Base-by-base conservation (phyloP, 2,329 filamentous ascomycete species). In the Aspergillus sp. region DNA sequence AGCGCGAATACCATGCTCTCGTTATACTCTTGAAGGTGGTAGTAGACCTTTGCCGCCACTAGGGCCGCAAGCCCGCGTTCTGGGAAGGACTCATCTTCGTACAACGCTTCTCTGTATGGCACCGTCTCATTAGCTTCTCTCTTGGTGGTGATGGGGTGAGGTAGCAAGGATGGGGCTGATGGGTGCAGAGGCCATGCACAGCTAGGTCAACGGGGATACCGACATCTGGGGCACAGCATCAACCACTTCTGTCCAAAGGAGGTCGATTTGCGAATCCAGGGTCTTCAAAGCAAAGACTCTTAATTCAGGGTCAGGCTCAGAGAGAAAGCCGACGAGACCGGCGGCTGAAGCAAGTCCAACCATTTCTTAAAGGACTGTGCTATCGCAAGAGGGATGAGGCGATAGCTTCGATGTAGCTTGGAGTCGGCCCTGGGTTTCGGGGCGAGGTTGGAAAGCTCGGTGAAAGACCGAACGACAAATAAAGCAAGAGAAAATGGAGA, bases 1-100 rank as follows among this genome's bases (percentile, higher is more conserved):
- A 99, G 84, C 58, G 94, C 94, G 74, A 99, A 97, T 48, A 90
- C 89, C 93, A 99, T 97, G 75, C 93, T 97, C 78, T 99, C 94
- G 71, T 97, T 94, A 79, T 99, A 99, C 72, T 94, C 94, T 76
- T 97, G 91, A 49, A 99, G 86, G 71, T 99, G 94, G 71, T 97
- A 99, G 79, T 97, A 99, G 62, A 97, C 91, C 81, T 99, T 99
- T 64, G 94, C 89, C 41, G 96, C 88, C 50, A 99, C 91, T 46
- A 99, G 82, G 49, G 94, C 94, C 50, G 94, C 94, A 52, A 99
- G 87, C 72, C 94, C 89, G 67, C 93, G 90, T 73, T 99, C 89
- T 45, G 92, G 89, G 68, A 99, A 99, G 55, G 84, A 83, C 66
- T 96, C 91, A 77, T 99, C 93, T 81, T 99, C 94, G 76, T 96